Percentiles rank a stretch among this genome's conserved stretches.
phyloP scores from a whole-genome alignment of 306 rosid genomes.

The Pterocarpus santalinus region DNA sequence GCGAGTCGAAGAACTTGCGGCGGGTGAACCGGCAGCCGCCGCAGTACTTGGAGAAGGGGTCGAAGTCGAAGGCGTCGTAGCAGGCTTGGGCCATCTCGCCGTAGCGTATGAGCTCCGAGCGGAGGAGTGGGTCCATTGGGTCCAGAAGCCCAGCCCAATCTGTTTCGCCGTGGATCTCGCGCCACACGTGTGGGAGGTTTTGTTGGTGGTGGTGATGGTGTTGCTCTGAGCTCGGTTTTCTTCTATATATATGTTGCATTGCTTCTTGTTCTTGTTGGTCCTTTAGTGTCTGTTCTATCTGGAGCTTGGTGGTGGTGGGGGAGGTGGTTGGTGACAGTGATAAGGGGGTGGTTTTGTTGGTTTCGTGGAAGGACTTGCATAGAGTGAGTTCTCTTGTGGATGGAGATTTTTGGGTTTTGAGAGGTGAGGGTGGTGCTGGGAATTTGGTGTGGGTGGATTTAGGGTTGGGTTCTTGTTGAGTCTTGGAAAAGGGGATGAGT shows the following conservation, averaged over 20 bases:
- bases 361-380: conserved; percentile 41
- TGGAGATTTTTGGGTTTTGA: neutral
- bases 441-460: neutral
- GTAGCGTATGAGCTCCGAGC: conserved; percentile 75
- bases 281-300: too few species aligned
- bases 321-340: neutral
- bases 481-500: conserved; percentile 39
- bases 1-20: conserved; percentile 51
- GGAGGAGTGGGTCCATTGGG: conserved; percentile 71
- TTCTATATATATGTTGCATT: neutral
- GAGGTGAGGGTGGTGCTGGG: neutral
- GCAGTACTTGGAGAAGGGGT: conserved; percentile 83
- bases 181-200: conserved; percentile 57
- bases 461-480: neutral
- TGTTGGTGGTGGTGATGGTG: neutral
- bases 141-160: conserved; percentile 81
- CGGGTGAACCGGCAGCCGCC: conserved; percentile 74
- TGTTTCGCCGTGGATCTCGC: conserved; percentile 73
- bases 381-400: neutral
- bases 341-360: neutral
- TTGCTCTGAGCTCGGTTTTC: conserved; percentile 24
- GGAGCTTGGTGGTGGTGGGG: neutral
- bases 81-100: conserved; percentile 94
- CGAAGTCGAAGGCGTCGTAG: conserved; percentile 87
- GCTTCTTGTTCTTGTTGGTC: conserved; percentile 2